phyloP scores from a whole-genome alignment of 2,329 filamentous ascomycete species.

The Magnaporthiopsis rhizophila region DNA sequence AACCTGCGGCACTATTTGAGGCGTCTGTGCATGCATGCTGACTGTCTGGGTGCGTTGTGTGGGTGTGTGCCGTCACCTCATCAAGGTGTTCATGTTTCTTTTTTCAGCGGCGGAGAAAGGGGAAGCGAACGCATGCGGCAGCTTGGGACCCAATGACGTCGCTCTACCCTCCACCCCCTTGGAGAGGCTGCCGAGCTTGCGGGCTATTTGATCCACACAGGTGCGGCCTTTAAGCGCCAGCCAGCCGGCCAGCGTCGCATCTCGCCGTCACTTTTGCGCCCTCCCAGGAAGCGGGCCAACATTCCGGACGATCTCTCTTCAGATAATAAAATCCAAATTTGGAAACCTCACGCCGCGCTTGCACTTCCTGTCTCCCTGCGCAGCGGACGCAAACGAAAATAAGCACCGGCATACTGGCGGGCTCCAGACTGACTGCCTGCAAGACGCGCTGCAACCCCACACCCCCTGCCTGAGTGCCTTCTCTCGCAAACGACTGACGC shows the following conservation, averaged over 20 bases:
- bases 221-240: slow-evolving; percentile 19
- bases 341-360: slow-evolving; percentile 9
- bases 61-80: neutral
- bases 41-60: neutral
- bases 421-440: neutral
- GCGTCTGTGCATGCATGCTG: neutral
- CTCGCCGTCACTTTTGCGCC: slow-evolving; percentile 11
- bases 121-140: neutral
- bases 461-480: neutral
- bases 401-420: neutral
- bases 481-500: neutral
- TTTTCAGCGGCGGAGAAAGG: neutral
- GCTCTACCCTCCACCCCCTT: slow-evolving; percentile 2
- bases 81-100: neutral
- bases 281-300: slow-evolving; percentile 11
- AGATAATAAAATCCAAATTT: slow-evolving; percentile 5
- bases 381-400: neutral
- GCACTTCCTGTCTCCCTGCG: slow-evolving; percentile 10
- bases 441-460: neutral
- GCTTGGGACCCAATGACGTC: slow-evolving; percentile 8
- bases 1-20: neutral
- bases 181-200: neutral
- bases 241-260: slow-evolving; percentile 3
- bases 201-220: slow-evolving; percentile 17
- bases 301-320: slow-evolving; percentile 10